Conservation (phyloP, 352 stramenopile species). For the Pythium folliculosum region DNA sequence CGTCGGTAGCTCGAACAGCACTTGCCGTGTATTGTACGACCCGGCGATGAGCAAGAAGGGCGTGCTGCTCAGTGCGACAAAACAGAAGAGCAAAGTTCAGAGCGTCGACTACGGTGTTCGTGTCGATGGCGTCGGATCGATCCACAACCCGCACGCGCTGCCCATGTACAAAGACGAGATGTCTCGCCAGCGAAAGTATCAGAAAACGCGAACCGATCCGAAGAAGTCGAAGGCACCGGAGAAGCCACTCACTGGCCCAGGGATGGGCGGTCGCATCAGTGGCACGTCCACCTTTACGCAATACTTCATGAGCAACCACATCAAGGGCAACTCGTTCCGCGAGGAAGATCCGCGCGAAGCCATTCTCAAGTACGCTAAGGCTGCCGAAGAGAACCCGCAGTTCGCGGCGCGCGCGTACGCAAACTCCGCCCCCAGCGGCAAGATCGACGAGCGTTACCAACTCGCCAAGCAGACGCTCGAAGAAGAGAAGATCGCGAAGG, state of each 20-base stretch:
- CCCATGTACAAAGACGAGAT: conserved; percentile 82
- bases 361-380: conserved; percentile 87
- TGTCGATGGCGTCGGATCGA: conserved; percentile 66
- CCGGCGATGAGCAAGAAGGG: conserved; percentile 72
- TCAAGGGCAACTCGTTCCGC: conserved; percentile 78
- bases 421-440: conserved; percentile 43
- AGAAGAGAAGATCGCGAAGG: conserved; percentile 74
- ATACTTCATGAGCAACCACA: conserved; percentile 88
- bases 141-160: conserved; percentile 78
- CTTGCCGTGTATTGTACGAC: conserved; percentile 74
- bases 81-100: conserved; percentile 65
- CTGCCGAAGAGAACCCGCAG: conserved; percentile 67
- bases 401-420: conserved; percentile 66
- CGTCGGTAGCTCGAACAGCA: conserved; percentile 64
- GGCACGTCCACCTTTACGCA: conserved; percentile 85
- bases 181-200: conserved; percentile 69
- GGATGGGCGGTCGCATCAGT: conserved; percentile 78
- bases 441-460: conserved; percentile 75
- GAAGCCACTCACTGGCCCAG: conserved; percentile 71
- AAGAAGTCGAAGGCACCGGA: conserved; percentile 76
- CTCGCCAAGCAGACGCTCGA: conserved; percentile 77
- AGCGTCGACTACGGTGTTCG: conserved; percentile 58
- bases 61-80: conserved; percentile 78
- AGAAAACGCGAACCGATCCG: conserved; percentile 66
- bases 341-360: conserved; percentile 84